Evolutionary conservation across 169 alveolate genomes (phyloP), one percentile per base, ranked within the genome.

Genomic region (Prorocentrum cordatum): DNA sequence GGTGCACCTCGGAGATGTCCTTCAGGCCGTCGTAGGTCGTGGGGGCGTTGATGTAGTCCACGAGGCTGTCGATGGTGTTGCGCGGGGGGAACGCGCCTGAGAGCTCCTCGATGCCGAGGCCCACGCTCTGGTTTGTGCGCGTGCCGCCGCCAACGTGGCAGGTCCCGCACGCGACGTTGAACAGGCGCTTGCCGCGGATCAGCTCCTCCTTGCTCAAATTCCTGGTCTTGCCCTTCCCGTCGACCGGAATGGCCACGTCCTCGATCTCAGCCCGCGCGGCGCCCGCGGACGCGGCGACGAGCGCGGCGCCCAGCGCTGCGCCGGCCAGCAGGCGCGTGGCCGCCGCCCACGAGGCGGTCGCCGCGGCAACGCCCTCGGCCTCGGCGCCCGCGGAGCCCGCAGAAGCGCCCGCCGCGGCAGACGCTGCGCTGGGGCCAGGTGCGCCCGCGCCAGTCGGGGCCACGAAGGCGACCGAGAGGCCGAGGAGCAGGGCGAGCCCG

Each of bases 111-210:
- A 75, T 54, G 33, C 54, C 86, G 72, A 75, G 71, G 72, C 86
- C 86, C 7, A 75, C 86, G 86, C 54, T 75, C 54, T 73, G 84
- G 84, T 73, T 73, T 29, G 84, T 73, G 67, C 84, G 84, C 54
- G 84, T 73, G 84, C 84, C 84, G 20, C 84, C 84, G 42, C 84
- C 84, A 35, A 73, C 84, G 47, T 73, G 84, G 68, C 84, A 73
- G 35, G 84, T 33, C 24, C 70, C 66, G 68, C 84, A 73, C 70
- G 84, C 84, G 3, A 68, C 84, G 50, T 45, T 73, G 64, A 73
- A 73, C 35, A 73, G 58, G 47, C 84, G 84, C 70, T 73, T 73
- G 68, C 84, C 84, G 6, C 84, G 84, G 31, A 45, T 68, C 70
- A 73, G 42, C 68, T 73, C 70, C 84, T 73, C 84, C 70, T 73